Percentiles rank a stretch among this genome's conserved stretches.
Evolutionary conservation across 441 rosid genomes (phyloP).

Genomic region (Gossypium trilobum): DNA sequence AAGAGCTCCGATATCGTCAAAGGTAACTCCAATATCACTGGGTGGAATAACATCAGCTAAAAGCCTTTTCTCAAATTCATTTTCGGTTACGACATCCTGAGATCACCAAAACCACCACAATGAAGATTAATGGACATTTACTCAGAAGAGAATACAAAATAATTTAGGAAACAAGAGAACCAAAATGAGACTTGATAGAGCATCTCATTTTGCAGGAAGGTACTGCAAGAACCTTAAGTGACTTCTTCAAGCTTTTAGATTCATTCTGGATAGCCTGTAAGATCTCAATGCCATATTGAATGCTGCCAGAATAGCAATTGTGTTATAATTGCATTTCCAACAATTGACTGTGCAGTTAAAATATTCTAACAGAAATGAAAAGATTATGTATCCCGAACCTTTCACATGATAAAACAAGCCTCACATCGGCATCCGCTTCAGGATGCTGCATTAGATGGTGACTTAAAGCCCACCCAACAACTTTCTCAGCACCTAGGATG

Average conservation of each 20-base stretch:
- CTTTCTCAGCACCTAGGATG: conserved; percentile 70
- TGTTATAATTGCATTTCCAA: conserved; percentile 20
- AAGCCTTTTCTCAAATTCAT: conserved; percentile 89
- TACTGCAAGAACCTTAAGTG: conserved; percentile 52
- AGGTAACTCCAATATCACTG: conserved; percentile 82
- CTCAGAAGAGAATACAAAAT: background rate
- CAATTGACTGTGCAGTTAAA: conserved; percentile 18
- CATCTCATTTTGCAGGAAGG: conserved; percentile 1
- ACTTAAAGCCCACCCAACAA: conserved; percentile 80
- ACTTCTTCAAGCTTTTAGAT: conserved; percentile 69
- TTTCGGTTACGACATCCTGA: conserved; percentile 89
- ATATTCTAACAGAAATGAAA: conserved; percentile 13
- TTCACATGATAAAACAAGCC: conserved; percentile 54
- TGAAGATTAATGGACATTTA: conserved; percentile 2
- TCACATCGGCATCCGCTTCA: conserved; percentile 45
- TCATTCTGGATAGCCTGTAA: conserved; percentile 66
- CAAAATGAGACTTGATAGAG: background rate
- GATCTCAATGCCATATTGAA: conserved; percentile 60
- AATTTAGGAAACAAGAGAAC: background rate
- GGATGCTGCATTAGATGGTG: conserved; percentile 68
- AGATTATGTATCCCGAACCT: conserved; percentile 45
- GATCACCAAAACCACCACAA: conserved; percentile 14
- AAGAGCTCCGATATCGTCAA: conserved; percentile 86
- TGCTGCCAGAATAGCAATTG: conserved; percentile 50
- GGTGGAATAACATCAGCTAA: conserved; percentile 88